Base-by-base conservation (phyloP, 2,329 filamentous ascomycete genomes). In the Ophiostoma perfectum region DNA sequence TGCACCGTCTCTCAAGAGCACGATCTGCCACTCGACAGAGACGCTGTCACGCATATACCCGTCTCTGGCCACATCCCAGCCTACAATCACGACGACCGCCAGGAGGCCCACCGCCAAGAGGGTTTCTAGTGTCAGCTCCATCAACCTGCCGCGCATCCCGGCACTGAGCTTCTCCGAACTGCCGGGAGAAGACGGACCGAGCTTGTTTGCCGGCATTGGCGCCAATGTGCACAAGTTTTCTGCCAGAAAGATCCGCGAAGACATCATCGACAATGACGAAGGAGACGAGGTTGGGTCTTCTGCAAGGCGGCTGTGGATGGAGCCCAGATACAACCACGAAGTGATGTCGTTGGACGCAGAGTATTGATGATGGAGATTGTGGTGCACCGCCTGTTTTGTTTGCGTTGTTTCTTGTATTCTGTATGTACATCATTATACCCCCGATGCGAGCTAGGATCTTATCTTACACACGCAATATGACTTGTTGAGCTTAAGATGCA, bases 121-220 rank as follows among this genome's bases (percentile, higher is more conserved):
- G 4, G 16, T 16, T 16, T 6, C 39, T 2, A 9, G 7, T 8
- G 16, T 9, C 65, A 4, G 39, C 27, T 16, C 52, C n/a, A 16
- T 16, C 63, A n/a, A 1, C 4, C 60, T 66, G 39, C 58, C 64
- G 16, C 18, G 18, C 3, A 47, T 85, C 36, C 78, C 76, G 70
- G 75, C 79, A 1, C 67, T 86, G 18, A 77, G 78, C 76, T 86
- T 85, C 66, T 75, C 79, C 71, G 77, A 70, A 6, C 77, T 85
- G 75, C 78, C 80, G 0, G 73, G 77, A 0, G 83, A 86, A 39
- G 73, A 78, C 68, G 74, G 41, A 1, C 63, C 83, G 0, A 84
- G 82, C 66, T 71, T 86, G 45, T 85, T 83, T 69, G 76, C 82
- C 0, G 82, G 80, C 0, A 74, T 77, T 8, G 80, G 78, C 0